Evolutionary conservation across 1,284 basidiomycete genomes (phyloP), one percentile per base, ranked within the genome.

Genomic region (Malassezia restricta): DNA sequence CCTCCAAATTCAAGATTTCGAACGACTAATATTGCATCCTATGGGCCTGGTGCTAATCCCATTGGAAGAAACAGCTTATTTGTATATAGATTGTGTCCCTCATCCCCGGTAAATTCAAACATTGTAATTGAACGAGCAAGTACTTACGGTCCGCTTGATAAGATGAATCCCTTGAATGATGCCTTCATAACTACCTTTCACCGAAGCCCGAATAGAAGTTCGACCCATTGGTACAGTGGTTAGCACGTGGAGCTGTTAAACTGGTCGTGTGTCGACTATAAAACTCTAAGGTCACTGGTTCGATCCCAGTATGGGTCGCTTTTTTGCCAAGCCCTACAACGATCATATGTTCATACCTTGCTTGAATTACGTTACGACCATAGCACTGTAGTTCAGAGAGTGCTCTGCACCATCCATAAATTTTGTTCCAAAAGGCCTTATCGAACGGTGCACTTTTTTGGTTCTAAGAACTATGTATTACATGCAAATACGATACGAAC

Each of bases 401-500:
- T 24, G 20, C 20, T 24, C 20, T 24, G 20, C 20, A 24, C 20
- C 20, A 24, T 24, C 20, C 20, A 24, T 4, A 2, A 24, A 24
- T 24, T 24, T 24, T 24, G 4, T 24, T 24, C 20, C 20, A 24
- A 24, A 24, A 24, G 20, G 20, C 20, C 20, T 24, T 24, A 4
- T 24, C 20, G 20, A 24, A 24, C 2, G 20, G 20, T 24, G 20
- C 20, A 24, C 20, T 24, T 24, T 24, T 24, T 24, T 4, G 20
- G 2, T 24, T 24, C 20, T 24, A 24, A 24, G 20, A 24, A 12
- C 32, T 54, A 44, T 49, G 30, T 31, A 33, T 61, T 56, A 67
- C 54, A 71, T 59, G 51, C 69, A 88, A 72, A 89, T 87, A 54
- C 87, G 83, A 77, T 88, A 92, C 65, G 85, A 88, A 55, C 86